phyloP scores from a whole-genome alignment of 129 eudicot species.

The Gnaphalium uliginosum region DNA sequence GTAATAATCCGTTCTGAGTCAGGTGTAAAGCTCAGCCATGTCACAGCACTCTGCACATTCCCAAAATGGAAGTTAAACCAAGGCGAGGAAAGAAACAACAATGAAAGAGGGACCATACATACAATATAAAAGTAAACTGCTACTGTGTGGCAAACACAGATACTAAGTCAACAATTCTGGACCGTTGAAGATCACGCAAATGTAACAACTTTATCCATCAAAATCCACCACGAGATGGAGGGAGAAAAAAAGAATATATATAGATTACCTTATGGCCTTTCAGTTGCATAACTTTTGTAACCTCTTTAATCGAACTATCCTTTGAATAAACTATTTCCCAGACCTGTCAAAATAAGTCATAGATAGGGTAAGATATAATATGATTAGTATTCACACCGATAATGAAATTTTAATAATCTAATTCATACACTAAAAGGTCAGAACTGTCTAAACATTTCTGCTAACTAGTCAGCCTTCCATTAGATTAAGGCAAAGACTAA shows the following conservation, averaged over 20 bases:
- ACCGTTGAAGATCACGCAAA: background rate
- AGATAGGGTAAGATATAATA: conserved; percentile 16
- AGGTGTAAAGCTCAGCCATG: conserved; percentile 89
- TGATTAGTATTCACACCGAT: too few species aligned
- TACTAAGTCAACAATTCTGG: background rate
- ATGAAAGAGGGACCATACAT: background rate
- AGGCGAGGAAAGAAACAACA: conserved; percentile 8
- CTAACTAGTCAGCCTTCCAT: background rate
- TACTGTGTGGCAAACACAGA: background rate
- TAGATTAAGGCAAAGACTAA: background rate
- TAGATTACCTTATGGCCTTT: conserved; percentile 91
- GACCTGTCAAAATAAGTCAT: conserved; percentile 49
- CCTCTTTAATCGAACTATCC: conserved; percentile 93
- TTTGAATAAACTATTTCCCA: conserved; percentile 94
- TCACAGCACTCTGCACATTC: conserved; percentile 83
- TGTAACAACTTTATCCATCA: background rate
- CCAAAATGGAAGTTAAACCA: background rate
- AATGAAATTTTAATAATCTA: too few species aligned
- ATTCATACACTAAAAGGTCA: conserved; percentile 11
- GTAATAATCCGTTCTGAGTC: conserved; percentile 85
- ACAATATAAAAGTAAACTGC: background rate
- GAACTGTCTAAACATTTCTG: background rate
- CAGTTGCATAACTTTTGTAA: conserved; percentile 86
- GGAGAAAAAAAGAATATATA: background rate
- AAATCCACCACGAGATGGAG: background rate